These are phyloP conservation scores for Tilletia indica DNA, from an alignment of 1,284 basidiomycete genomes.

Conservation along the genomic window DNA sequence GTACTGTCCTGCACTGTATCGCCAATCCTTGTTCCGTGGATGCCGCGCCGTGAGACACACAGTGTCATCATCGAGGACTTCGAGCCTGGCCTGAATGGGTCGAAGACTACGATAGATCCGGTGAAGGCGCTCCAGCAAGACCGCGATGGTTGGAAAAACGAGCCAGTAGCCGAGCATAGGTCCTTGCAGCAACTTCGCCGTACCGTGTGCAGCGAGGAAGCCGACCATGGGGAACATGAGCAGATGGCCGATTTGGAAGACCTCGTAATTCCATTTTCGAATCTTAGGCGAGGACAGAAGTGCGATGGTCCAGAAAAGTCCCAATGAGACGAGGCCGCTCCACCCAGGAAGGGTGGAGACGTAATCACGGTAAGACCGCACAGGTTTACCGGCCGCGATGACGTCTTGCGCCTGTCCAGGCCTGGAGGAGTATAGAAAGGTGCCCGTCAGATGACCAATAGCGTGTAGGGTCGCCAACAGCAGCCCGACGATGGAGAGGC, in stretches of 20 bases:
- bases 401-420: constrained; percentile 16
- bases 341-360: constrained; percentile 14
- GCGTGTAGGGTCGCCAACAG: constrained; percentile 14
- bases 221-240: constrained; percentile 26
- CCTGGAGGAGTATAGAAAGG: constrained; percentile 20
- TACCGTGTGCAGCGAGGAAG: constrained; percentile 22
- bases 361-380: constrained; percentile 13
- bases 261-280: constrained; percentile 13
- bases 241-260: constrained; percentile 24
- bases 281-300: constrained; percentile 9
- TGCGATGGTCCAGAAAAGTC: constrained; percentile 20
- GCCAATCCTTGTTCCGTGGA: constrained; percentile 19
- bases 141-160: constrained; percentile 18
- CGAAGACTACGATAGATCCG: constrained; percentile 13
- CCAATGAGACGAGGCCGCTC: constrained; percentile 18
- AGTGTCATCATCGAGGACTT: constrained; percentile 12
- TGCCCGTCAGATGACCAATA: constrained; percentile 21
- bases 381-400: background rate
- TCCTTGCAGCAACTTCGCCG: constrained; percentile 18
- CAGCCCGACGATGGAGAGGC: constrained; percentile 10
- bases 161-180: constrained; percentile 22
- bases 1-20: constrained; percentile 22
- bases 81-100: constrained; percentile 11
- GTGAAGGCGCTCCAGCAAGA: constrained; percentile 17
- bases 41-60: constrained; percentile 15